Evolutionary conservation across 2,329 filamentous ascomycete species (phyloP).

Genomic region (Ascochyta lentis): DNA sequence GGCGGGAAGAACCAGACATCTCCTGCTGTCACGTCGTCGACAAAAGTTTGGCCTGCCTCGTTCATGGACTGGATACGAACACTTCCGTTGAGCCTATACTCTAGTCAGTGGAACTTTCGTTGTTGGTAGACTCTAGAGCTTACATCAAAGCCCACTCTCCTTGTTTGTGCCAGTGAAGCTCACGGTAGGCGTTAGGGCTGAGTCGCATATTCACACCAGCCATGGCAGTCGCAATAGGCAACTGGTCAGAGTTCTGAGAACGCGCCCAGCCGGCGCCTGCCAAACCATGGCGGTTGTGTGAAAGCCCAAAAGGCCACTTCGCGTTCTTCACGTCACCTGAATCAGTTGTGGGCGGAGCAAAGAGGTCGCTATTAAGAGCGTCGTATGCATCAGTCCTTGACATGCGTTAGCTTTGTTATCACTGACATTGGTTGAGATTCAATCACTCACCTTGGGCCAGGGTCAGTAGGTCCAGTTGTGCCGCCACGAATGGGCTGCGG

Average conservation of each 20-base stretch:
- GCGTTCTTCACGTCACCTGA: slow-evolving; percentile 48
- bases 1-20: slow-evolving; percentile 49
- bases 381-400: slow-evolving; percentile 36
- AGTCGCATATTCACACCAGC: slow-evolving; percentile 54
- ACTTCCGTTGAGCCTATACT: slow-evolving; percentile 54
- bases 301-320: slow-evolving; percentile 53
- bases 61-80: slow-evolving; percentile 61
- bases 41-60: slow-evolving; percentile 56
- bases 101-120: not conserved
- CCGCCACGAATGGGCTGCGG: slow-evolving; percentile 51
- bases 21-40: slow-evolving; percentile 50
- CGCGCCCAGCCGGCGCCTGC: slow-evolving; percentile 51
- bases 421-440: not conserved
- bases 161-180: slow-evolving; percentile 68
- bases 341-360: slow-evolving; percentile 49
- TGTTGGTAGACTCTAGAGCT: not conserved
- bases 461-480: slow-evolving; percentile 48
- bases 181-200: slow-evolving; percentile 61
- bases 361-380: slow-evolving; percentile 50
- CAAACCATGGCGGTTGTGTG: slow-evolving; percentile 50
- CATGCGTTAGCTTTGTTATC: not conserved
- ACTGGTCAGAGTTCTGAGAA: slow-evolving; percentile 49
- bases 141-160: slow-evolving; percentile 59
- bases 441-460: slow-evolving; percentile 40
- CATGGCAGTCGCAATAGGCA: slow-evolving; percentile 52